Evolutionary conservation across 139 green algal genomes (phyloP), one percentile per base, ranked within the genome.

Genomic region (Tetraselmis striata): DNA sequence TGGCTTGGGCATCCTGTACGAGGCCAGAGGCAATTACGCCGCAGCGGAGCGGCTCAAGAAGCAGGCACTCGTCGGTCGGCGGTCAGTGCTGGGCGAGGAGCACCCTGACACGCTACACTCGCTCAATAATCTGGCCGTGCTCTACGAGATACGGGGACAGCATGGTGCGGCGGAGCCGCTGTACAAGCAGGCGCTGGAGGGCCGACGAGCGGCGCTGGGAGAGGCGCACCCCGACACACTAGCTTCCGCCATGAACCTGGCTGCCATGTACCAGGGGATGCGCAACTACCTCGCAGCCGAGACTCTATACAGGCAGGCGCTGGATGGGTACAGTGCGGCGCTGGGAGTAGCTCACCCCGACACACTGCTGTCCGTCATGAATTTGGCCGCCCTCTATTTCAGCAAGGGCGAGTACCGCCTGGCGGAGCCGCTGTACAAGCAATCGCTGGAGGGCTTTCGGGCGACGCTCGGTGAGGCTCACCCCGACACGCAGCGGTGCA

Each of bases 361-460:
- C 1, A 79, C 83, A 0, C 27, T 32, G 2, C 80, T 78, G 26
- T 78, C 83, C n/a, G 74, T 83, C 32, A 75, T 59, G 18, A 79
- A 86, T 26, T n/a, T 86, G 28, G 83, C 30, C 29, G 2, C 59
- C 5, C 80, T 67, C 11, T 76, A 74, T 2, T 74, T 28, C 23
- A 24, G 29, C 28, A 75, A 80, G 74, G 83, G 79, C 28, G 78
- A 79, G 78, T 75, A 83, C 75, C 31, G 30, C 2, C 32, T 18
- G 23, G 83, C 83, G 28, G 83, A 86, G 79, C 78, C 79, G 78
- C 26, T 80, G 78, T 82, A 80, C 26, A 83, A 75, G 83, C 59
- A 80, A 30, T 59, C 83, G 2, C 31, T 86, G 27, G 82, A 85
- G 29, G 83, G 78, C 0, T 31, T 79, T 2, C 77, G 79, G 24